Conservation (phyloP, 2,329 filamentous ascomycete species). For the Trichoderma breve region DNA sequence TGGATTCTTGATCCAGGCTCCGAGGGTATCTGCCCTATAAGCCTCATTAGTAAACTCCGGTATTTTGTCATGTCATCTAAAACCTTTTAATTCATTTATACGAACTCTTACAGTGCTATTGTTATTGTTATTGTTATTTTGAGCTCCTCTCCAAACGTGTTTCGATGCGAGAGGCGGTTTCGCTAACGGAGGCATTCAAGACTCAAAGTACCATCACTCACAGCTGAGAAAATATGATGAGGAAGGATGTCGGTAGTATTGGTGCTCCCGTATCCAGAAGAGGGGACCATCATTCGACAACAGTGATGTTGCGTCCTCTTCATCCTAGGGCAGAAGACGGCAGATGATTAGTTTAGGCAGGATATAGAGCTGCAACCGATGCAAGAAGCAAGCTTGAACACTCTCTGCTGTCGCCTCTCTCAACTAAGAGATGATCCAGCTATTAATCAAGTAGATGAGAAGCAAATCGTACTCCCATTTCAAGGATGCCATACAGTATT, state of each 20-base stretch:
- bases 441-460: not conserved
- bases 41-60: not conserved
- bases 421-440: not conserved
- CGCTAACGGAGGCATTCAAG: not conserved
- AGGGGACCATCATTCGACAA: not conserved
- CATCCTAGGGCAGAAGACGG: not conserved
- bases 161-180: not conserved
- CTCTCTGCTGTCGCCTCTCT: not conserved
- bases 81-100: not conserved
- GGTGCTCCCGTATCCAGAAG: not conserved
- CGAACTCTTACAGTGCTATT: not conserved
- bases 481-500: not conserved
- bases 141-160: not conserved
- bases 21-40: not conserved
- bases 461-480: not conserved
- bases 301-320: not conserved
- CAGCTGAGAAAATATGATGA: not conserved
- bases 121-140: not conserved
- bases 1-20: not conserved
- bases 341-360: not conserved
- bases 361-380: not conserved
- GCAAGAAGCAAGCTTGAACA: not conserved
- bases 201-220: not conserved
- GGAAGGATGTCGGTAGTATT: not conserved
- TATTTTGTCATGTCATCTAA: not conserved